Base-by-base conservation (phyloP, 305 asterid genomes). In the Rubia balearica region DNA sequence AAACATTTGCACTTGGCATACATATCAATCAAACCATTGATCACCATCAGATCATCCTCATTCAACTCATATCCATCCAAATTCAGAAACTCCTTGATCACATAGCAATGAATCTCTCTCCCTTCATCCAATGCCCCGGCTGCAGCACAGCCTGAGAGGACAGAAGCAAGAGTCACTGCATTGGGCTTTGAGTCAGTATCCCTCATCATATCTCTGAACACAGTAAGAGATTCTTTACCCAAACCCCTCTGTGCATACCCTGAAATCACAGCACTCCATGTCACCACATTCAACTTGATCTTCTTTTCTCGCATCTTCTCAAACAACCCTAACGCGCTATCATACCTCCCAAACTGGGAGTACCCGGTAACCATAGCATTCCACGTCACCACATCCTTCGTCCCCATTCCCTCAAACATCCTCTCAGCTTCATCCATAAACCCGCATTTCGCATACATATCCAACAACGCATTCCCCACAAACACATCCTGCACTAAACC, bases 401-500 rank as follows among this genome's bases (percentile, higher is more conserved):
- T 5, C 45, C 33, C 67, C 24, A 62, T 62, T 33, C 41, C 21
- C 22, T 62, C 45, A 36, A 62, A 62, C 5, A 62, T 62, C 67
- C 24, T 62, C 67, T 62, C 67, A 3, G 67, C 67, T 62, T 65
- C 71, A 42, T 69, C 69, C 75, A 77, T 73, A 21, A 62, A 56
- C 42, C 91, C 87, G 33, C 90, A 89, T 81, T 92, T 92, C 45
- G 96, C 92, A 76, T 90, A 87, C 98, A 92, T 87, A 81, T 90
- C 98, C 77, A 92, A 85, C 75, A 90, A 80, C 17, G 96, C 94
- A 83, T 90, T 92, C 53, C 85, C 91, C n/a, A 92, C 96, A 68
- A 80, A 90, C 65, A 86, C 42, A 56, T 75, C 79, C 48, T 56
- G 55, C n/a, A 33, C 67, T 7, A 62, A 62, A n/a, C 67, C 67